phyloP scores from a whole-genome alignment of 192 early-diverging fungal species.

The Umbelopsis sp. region DNA sequence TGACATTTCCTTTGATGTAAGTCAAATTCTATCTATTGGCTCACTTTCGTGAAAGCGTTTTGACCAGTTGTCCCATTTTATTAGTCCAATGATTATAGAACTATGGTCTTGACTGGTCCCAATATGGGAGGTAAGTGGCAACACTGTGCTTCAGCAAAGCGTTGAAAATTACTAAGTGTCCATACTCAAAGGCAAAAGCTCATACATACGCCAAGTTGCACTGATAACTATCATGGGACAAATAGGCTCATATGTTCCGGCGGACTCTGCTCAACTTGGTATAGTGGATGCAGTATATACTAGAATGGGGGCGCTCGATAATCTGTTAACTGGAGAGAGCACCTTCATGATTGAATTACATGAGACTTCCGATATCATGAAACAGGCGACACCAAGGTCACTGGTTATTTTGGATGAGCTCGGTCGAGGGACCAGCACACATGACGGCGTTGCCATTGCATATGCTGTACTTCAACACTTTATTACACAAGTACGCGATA shows the following conservation, averaged over 20 bases:
- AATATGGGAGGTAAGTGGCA: conserved; percentile 79
- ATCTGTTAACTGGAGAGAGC: conserved; percentile 65
- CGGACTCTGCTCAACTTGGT: conserved; percentile 60
- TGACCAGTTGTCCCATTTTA: neutral
- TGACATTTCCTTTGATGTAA: conserved; percentile 51
- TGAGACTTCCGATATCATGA: conserved; percentile 74
- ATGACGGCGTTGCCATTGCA: conserved; percentile 76
- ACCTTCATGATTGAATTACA: conserved; percentile 83
- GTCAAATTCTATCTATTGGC: conserved; percentile 26
- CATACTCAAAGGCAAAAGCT: conserved; percentile 43
- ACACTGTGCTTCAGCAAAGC: neutral
- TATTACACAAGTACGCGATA: conserved; percentile 29
- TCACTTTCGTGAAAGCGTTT: neutral
- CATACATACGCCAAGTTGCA: conserved; percentile 68
- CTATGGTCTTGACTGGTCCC: conserved; percentile 63
- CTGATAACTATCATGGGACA: conserved; percentile 69
- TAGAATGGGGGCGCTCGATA: conserved; percentile 71
- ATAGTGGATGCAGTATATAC: conserved; percentile 74
- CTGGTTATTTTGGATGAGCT: conserved; percentile 84
- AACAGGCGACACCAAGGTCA: conserved; percentile 59
- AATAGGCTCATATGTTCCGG: conserved; percentile 76
- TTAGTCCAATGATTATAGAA: conserved; percentile 25
- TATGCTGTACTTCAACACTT: conserved; percentile 65
- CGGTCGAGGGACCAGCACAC: conserved; percentile 77
- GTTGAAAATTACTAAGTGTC: neutral